A percentile compares a stretch with the other conserved stretches of the same genome.
Conservation (phyloP, 129 eudicot species). For the Artemisia argyi region DNA sequence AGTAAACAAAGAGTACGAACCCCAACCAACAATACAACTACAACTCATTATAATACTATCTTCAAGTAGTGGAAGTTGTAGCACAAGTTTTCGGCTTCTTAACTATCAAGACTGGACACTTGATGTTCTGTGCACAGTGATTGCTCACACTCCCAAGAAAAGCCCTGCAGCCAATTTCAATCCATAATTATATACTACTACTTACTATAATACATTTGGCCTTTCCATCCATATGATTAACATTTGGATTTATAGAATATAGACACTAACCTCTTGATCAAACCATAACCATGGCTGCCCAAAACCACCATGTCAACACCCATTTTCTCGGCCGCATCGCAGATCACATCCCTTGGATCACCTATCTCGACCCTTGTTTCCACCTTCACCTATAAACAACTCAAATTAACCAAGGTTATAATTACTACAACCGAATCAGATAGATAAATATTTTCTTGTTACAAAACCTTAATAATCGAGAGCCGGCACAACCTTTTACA, state of each 20-base stretch:
- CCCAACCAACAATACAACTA: not conserved
- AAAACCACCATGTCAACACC: conserved; percentile 70
- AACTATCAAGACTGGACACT: conserved; percentile 81
- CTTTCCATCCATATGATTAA: too few relatives aligned
- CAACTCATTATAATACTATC: not conserved
- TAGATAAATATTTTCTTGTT: too few relatives aligned
- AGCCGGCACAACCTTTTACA: too few relatives aligned
- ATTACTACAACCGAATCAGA: not conserved
- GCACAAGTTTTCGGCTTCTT: conserved; percentile 61
- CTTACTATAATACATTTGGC: too few relatives aligned
- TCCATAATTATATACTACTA: not conserved
- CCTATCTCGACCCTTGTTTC: conserved; percentile 62
- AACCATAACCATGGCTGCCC: conserved; percentile 94
- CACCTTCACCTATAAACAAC: conserved; percentile 62
- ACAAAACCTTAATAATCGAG: too few relatives aligned
- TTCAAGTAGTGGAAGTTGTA: conserved; percentile 14
- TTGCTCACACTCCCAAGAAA: conserved; percentile 92
- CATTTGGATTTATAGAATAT: too few relatives aligned
- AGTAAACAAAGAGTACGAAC: not conserved
- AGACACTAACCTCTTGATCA: conserved; percentile 37
- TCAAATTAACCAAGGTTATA: not conserved
- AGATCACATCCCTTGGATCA: conserved; percentile 80
- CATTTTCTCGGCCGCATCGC: conserved; percentile 65
- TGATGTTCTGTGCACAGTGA: conserved; percentile 72
- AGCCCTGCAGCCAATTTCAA: conserved; percentile 50